These are phyloP conservation scores for Nakazawaea ernobii DNA, from an alignment of 805 yeast species.

Conservation along the genomic window DNA sequence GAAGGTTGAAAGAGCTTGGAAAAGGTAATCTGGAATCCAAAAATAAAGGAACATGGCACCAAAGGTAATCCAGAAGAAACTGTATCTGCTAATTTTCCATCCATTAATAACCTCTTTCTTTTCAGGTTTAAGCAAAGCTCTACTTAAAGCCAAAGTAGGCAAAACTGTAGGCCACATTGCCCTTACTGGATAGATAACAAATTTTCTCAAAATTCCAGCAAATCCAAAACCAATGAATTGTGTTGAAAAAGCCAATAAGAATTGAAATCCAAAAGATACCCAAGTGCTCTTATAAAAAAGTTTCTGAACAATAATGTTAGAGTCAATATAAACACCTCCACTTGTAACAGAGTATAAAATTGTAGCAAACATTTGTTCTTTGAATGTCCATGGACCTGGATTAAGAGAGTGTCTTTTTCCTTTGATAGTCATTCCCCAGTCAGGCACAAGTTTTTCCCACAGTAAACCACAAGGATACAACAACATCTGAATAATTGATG, in stretches of 20 bases:
- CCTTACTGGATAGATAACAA: constrained; percentile 45
- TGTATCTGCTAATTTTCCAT: constrained; percentile 27
- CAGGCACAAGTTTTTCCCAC: constrained; percentile 28
- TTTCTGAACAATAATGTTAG: constrained; percentile 27
- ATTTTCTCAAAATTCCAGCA: constrained; percentile 58
- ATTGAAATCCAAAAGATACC: constrained; percentile 46
- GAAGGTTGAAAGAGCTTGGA: constrained; percentile 35
- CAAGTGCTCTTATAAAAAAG: constrained; percentile 27
- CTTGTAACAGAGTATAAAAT: constrained; percentile 31
- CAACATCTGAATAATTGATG: constrained; percentile 41
- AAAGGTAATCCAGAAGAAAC: constrained; percentile 26
- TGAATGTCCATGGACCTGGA: constrained; percentile 60
- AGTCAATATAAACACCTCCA: constrained; percentile 27
- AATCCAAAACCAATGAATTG: constrained; percentile 64
- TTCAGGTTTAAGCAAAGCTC: constrained; percentile 36
- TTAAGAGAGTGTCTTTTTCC: constrained; percentile 40
- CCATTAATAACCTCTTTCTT: constrained; percentile 26
- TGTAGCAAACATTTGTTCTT: constrained; percentile 65
- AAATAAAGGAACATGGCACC: constrained; percentile 31
- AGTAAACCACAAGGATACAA: constrained; percentile 39
- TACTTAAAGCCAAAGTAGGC: constrained; percentile 43
- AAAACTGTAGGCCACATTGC: constrained; percentile 50
- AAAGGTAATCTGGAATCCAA: constrained; percentile 41
- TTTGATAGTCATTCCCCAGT: constrained; percentile 28
- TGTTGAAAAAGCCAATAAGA: constrained; percentile 46